Conservation (phyloP, 768 basidiomycete genomes). For the Leccinum boreale region DNA sequence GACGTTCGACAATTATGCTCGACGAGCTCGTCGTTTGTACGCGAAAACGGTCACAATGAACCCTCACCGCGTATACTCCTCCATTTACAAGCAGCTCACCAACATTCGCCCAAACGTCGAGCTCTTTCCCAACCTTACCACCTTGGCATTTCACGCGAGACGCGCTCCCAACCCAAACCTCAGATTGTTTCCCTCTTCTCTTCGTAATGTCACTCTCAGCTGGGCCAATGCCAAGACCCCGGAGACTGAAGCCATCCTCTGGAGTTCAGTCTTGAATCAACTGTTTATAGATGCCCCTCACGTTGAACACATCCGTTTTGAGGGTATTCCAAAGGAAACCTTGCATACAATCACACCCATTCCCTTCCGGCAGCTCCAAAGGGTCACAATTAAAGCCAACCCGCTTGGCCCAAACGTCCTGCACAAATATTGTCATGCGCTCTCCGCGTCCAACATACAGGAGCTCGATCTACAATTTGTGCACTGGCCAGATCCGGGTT, state of each 20-base stretch:
- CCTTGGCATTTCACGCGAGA: conserved; percentile 18
- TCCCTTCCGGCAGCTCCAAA: conserved; percentile 18
- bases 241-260: conserved; percentile 15
- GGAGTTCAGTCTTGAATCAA: conserved; percentile 20
- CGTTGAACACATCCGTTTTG: conserved; percentile 23
- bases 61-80: conserved; percentile 24
- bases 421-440: conserved; percentile 22
- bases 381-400: conserved; percentile 19
- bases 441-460: conserved; percentile 16
- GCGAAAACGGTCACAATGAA: conserved; percentile 26
- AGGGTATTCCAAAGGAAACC: conserved; percentile 23
- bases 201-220: conserved; percentile 18
- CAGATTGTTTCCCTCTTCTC: conserved; percentile 22
- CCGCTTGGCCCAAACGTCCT: conserved; percentile 22
- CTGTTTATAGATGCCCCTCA: conserved; percentile 18
- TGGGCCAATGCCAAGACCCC: conserved; percentile 17
- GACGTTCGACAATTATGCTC: conserved; percentile 22
- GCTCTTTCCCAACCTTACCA: conserved; percentile 22
- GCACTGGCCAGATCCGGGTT: conserved; percentile 20
- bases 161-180: conserved; percentile 4
- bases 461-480: conserved; percentile 25
- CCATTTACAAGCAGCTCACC: conserved; percentile 24
- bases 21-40: conserved; percentile 20
- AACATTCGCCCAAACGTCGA: conserved; percentile 22
- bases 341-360: conserved; percentile 13